Evolutionary conservation across 352 stramenopile species (phyloP), one percentile per base, ranked within the genome.

Genomic region (Pythium pyrilobum): DNA sequence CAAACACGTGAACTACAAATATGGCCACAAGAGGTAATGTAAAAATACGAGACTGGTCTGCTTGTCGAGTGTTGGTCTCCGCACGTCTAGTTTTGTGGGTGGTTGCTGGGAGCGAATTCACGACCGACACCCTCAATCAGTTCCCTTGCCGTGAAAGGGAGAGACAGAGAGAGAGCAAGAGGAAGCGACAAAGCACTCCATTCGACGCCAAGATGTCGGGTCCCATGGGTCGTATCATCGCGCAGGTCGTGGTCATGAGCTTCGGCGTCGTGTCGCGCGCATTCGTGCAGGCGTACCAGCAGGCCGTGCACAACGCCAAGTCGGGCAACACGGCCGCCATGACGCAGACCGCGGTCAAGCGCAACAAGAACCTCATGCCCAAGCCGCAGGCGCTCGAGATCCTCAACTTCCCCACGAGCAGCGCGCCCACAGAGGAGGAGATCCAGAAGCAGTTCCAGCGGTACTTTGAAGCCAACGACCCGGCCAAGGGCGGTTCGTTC

Each of bases 381-480:
- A 72, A 72, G 53, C 58, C 83, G 38, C 79, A 92, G 60, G 84
- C 84, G 37, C 72, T 84, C 40, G 81, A 92, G 56, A 82, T 94
- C 38, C 80, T 94, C 67, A 94, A 94, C 62, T 85, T 94, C 38
- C 64, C 78, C 13, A 74, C 76, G 31, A 75, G 56, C 18, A 64
- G 62, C 7, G 69, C 59, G 16, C 81, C 77, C 8, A 75, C 64
- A 1, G 46, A 65, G 15, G 77, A 87, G 34, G 76, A 92, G 44
- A 67, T 92, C 32, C 48, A 89, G 45, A 91, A 95, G 69, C 83
- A 92, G 64, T 96, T 92, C 52, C 81, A 85, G 64, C 69, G 77
- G 51, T 91, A 92, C 55, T 95, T 93, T 41, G 81, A 96, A 58
- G 76, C 81, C 11, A 96, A 97, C 58, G 86, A 96, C 57, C 88